phyloP scores from a whole-genome alignment of 352 stramenopile genomes.

The Phytopythium chamaehyphon region DNA sequence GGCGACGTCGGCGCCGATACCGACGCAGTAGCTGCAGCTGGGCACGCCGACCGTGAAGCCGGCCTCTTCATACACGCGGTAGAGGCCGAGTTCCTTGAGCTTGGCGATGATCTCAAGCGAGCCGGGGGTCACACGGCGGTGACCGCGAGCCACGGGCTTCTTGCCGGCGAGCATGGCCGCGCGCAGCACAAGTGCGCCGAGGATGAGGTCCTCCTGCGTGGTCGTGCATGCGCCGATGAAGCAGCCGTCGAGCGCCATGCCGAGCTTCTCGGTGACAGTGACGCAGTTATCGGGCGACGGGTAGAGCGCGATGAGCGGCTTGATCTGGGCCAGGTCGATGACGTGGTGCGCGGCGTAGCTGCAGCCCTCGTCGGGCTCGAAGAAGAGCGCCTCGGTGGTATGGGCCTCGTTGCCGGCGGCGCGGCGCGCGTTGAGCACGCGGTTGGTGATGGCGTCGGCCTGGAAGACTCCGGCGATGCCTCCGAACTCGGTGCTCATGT shows the following conservation, averaged over 20 bases:
- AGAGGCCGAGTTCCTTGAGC: slow-evolving; percentile 57
- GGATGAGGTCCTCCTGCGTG: slow-evolving; percentile 77
- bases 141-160: slow-evolving; percentile 34
- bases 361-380: slow-evolving; percentile 59
- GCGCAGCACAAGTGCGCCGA: slow-evolving; percentile 70
- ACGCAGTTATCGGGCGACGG: slow-evolving; percentile 82
- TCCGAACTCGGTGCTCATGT: slow-evolving; percentile 84
- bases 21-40: slow-evolving; percentile 79
- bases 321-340: slow-evolving; percentile 58
- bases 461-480: slow-evolving; percentile 79
- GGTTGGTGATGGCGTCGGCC: slow-evolving; percentile 67
- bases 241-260: slow-evolving; percentile 76
- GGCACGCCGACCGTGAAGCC: slow-evolving; percentile 77
- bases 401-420: slow-evolving; percentile 39
- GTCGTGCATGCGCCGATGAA: slow-evolving; percentile 84
- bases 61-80: slow-evolving; percentile 74
- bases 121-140: slow-evolving; percentile 69
- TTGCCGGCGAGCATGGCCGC: slow-evolving; percentile 68
- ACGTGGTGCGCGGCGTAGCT: slow-evolving; percentile 70
- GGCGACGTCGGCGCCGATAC: slow-evolving; percentile 75
- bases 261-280: slow-evolving; percentile 55
- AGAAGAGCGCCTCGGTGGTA: slow-evolving; percentile 71
- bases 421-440: slow-evolving; percentile 28
- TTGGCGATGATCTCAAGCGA: slow-evolving; percentile 71
- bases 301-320: slow-evolving; percentile 67